These are phyloP conservation scores for Suaeda aralocaspica DNA, from an alignment of 148 eudicot species.

Conservation along the genomic window DNA sequence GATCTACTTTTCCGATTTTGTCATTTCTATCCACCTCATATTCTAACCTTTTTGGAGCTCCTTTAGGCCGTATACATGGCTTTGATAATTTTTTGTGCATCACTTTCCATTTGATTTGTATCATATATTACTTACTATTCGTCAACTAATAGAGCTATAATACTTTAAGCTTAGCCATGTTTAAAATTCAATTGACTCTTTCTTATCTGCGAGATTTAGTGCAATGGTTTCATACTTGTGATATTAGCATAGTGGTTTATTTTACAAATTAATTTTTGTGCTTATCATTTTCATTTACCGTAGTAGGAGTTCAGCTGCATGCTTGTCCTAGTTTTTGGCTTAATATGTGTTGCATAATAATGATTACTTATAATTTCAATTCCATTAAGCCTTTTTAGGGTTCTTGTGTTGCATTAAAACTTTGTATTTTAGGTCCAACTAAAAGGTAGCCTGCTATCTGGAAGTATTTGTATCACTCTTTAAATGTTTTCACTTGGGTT, in stretches of 20 bases:
- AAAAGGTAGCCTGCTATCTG: too few species aligned
- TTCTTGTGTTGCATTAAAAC: too few species aligned
- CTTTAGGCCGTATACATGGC: background rate
- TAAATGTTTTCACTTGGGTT: conserved; percentile 14
- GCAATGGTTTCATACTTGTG: background rate
- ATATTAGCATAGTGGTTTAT: background rate
- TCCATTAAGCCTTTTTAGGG: too few species aligned
- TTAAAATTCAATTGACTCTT: background rate
- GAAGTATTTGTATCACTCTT: too few species aligned
- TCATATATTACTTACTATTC: background rate
- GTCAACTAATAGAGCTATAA: background rate
- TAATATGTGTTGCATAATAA: too few species aligned
- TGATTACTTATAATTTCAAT: too few species aligned
- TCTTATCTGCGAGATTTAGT: background rate
- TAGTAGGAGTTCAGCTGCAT: background rate
- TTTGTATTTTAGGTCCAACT: too few species aligned
- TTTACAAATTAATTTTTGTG: background rate
- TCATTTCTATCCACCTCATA: background rate
- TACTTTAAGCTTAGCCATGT: background rate
- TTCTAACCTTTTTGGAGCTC: background rate
- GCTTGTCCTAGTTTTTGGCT: background rate
- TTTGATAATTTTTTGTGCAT: background rate
- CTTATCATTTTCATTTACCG: background rate
- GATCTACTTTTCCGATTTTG: background rate
- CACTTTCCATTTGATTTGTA: background rate